phyloP scores from a whole-genome alignment of 2,329 filamentous ascomycete species.

The Colletotrichum euphorbiae region DNA sequence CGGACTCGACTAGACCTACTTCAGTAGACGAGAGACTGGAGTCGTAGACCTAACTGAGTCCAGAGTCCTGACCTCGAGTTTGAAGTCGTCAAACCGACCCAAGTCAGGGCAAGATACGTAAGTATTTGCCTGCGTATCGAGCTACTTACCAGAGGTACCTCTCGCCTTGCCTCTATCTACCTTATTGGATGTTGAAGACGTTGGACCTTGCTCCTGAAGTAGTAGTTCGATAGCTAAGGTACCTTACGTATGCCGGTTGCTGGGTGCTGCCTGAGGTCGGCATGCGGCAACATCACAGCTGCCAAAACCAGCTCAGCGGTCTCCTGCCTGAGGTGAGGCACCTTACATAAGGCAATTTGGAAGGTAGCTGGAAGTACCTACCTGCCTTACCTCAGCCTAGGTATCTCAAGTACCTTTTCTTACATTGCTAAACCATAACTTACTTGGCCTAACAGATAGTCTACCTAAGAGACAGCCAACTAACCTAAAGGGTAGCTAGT shows the following conservation, averaged over 20 bases:
- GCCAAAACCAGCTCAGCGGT: conserved; percentile 1
- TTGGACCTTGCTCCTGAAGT: too few species aligned
- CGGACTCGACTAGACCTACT: conserved; percentile 18
- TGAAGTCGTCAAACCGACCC: not conserved
- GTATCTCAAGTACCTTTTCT: too few species aligned
- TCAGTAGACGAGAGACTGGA: not conserved
- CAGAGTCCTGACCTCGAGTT: conserved; percentile 20
- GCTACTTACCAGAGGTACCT: not conserved
- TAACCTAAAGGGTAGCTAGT: too few species aligned
- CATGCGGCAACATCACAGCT: conserved; percentile 5
- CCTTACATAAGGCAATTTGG: too few species aligned
- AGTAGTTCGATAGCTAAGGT: too few species aligned
- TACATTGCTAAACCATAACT: not conserved
- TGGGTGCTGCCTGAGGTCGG: not conserved
- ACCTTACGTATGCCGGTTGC: not conserved
- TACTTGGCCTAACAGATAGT: not conserved
- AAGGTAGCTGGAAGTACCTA: not conserved
- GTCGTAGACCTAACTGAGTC: conserved; percentile 20
- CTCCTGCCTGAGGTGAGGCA: not conserved
- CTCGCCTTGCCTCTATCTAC: too few species aligned
- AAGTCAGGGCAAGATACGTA: conserved; percentile 33
- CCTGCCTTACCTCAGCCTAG: not conserved
- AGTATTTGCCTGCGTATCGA: not conserved
- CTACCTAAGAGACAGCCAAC: too few species aligned
- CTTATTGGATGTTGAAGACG: too few species aligned